Base-by-base conservation (phyloP, 1,139 yeast genomes). In the Pneumocystis carinii region DNA sequence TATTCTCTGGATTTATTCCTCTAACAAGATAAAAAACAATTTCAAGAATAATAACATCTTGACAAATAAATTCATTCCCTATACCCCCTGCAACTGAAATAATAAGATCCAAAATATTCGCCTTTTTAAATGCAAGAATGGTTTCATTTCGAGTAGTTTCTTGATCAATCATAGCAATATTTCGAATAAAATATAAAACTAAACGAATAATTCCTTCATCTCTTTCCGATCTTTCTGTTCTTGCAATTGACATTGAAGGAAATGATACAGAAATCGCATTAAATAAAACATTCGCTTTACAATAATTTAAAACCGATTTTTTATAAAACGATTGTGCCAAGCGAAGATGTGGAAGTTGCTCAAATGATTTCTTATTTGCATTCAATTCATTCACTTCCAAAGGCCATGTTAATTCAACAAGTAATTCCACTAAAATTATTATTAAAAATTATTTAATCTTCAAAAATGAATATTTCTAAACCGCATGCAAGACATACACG, bases 371-470 rank as follows among this genome's bases (percentile, higher is more conserved):
- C 32, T 69, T 68, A 1, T 80, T 76, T 1, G 83, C 76, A 0
- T 76, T 75, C 32, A 77, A 77, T 42, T 79, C 81, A 29, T 82
- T 77, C 62, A 85, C 75, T 42, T 83, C 83, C 6, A 87, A 74
- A 0, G 97, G 97, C 90, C 96, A 87, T 0, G 97, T 87, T 70
- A 94, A 77, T 3, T 88, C 83, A 0, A 89, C 96, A 65, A 92
- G 74, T 14, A 94, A 74, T 72, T 92, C 97, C 64, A 92, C 76
- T 67, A 87, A 81, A 19, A 48, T 10, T 36, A 17, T 55, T 15
- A 39, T 61, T 27, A 62, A 56, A 24, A 14, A 3, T 10, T 48
- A 24, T 15, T 24, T 24, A 36, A 63, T 15, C 15, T 24, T 8
- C 2, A 19, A 2, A 57, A 37, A 19, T 19, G 12, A 15, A 17